Percentiles rank a stretch among this genome's conserved stretches.
phyloP scores from a whole-genome alignment of 2,329 filamentous ascomycete species.

The Hypoxylon sp. region DNA sequence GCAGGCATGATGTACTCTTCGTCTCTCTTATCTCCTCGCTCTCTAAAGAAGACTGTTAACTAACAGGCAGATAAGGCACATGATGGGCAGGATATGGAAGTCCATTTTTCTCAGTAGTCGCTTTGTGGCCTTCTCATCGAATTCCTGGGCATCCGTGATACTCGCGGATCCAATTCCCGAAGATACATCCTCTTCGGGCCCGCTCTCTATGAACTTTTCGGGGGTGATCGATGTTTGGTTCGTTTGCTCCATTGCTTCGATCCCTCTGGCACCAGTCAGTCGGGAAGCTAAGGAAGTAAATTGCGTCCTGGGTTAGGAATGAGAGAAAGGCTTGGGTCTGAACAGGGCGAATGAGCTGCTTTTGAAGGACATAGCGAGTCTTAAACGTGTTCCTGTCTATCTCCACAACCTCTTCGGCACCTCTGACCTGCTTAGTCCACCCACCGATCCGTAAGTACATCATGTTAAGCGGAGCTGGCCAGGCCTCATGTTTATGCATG shows the following conservation, averaged over 20 bases:
- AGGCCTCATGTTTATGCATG: conserved; percentile 8
- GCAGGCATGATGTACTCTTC: conserved; percentile 56
- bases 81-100: conserved; percentile 70
- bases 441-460: neutral
- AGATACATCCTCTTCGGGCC: neutral
- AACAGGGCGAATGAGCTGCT: neutral
- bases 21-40: neutral
- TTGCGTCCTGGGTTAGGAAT: neutral
- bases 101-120: conserved; percentile 68
- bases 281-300: neutral
- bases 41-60: conserved; percentile 25
- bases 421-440: conserved; percentile 3
- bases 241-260: conserved; percentile 15
- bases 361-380: neutral
- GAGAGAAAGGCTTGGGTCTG: neutral
- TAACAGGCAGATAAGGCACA: conserved; percentile 70
- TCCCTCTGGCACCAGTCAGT: neutral
- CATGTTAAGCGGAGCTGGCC: neutral
- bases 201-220: neutral
- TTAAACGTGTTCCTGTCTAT: neutral
- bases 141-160: conserved; percentile 41
- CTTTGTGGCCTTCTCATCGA: conserved; percentile 60
- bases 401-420: conserved; percentile 16
- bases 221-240: neutral
- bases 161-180: conserved; percentile 7